Percentiles rank a stretch among this genome's conserved stretches.
These are phyloP conservation scores for Podospora pseudoanserina DNA, from an alignment of 495 filamentous ascomycete species.

Conservation along the genomic window DNA sequence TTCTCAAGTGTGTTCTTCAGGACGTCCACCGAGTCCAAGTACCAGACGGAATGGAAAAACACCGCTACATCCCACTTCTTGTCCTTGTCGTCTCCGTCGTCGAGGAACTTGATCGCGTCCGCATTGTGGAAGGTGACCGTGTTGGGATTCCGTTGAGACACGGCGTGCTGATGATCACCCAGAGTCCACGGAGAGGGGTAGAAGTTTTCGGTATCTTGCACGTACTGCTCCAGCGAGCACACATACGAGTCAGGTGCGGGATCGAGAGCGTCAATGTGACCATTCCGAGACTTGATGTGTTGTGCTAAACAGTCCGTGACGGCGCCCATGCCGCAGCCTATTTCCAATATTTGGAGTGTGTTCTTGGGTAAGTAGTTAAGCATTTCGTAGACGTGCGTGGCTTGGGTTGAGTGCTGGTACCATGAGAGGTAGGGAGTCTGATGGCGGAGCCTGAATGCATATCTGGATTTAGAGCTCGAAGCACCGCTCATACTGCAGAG, in stretches of 20 bases:
- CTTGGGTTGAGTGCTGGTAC: conserved; percentile 36
- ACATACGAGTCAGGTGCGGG: conserved; percentile 48
- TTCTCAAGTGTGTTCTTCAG: conserved; percentile 34
- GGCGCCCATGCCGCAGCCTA: conserved; percentile 56
- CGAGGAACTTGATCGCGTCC: conserved; percentile 31
- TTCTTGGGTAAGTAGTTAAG: conserved; percentile 32
- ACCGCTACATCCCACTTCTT: conserved; percentile 42
- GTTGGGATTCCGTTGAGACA: too few relatives aligned
- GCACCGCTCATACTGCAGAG: too few relatives aligned
- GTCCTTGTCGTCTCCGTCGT: conserved; percentile 15
- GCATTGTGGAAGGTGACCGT: conserved; percentile 35
- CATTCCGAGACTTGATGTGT: conserved; percentile 37
- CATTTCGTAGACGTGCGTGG: conserved; percentile 42
- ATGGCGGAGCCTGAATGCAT: too few relatives aligned
- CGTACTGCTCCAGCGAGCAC: neutral
- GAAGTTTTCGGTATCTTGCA: too few relatives aligned
- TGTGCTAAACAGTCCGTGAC: conserved; percentile 46
- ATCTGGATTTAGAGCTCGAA: too few relatives aligned
- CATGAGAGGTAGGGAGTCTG: conserved; percentile 18
- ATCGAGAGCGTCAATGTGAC: conserved; percentile 48
- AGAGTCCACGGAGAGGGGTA: conserved; percentile 27
- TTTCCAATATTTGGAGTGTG: conserved; percentile 43
- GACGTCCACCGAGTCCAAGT: conserved; percentile 37
- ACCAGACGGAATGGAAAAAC: conserved; percentile 50
- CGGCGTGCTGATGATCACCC: conserved; percentile 7